Conservation (phyloP, 495 filamentous ascomycete genomes). For the Achaetomiella virescens region DNA sequence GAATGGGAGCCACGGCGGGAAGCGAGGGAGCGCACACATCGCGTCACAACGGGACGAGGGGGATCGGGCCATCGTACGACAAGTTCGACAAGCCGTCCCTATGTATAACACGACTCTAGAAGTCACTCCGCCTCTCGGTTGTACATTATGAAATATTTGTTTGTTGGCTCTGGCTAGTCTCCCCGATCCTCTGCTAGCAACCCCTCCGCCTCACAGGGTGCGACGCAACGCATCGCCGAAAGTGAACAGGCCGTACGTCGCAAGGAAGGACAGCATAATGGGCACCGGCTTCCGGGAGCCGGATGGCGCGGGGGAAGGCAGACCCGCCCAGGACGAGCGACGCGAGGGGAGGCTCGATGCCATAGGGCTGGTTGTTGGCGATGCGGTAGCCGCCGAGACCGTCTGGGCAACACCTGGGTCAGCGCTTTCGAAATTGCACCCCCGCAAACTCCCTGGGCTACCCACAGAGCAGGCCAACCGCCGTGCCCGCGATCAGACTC, state of each 20-base stretch:
- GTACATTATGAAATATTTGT: constrained; percentile 16
- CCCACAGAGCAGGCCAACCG: constrained; percentile 61
- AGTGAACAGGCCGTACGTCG: constrained; percentile 51
- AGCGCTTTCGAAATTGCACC: neutral
- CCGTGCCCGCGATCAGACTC: constrained; percentile 73
- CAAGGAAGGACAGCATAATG: constrained; percentile 59
- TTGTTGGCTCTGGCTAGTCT: neutral
- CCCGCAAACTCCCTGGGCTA: neutral
- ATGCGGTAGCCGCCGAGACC: constrained; percentile 66
- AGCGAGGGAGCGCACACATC: neutral
- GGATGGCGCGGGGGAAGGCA: constrained; percentile 77
- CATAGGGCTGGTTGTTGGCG: constrained; percentile 58
- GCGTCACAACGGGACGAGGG: neutral
- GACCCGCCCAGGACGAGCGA: constrained; percentile 74
- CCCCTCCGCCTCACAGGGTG: constrained; percentile 20
- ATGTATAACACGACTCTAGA: constrained; percentile 12
- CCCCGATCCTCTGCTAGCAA: neutral
- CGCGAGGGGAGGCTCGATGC: constrained; percentile 71
- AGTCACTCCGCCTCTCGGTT: neutral
- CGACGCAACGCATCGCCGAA: constrained; percentile 53
- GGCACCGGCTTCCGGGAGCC: constrained; percentile 73
- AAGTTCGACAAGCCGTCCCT: neutral
- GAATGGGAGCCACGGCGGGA: neutral
- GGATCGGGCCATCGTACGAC: constrained; percentile 1
- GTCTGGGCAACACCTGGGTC: constrained; percentile 33